phyloP scores from a whole-genome alignment of 768 basidiomycete species.

The Rhodosporidiobolus sp. region DNA sequence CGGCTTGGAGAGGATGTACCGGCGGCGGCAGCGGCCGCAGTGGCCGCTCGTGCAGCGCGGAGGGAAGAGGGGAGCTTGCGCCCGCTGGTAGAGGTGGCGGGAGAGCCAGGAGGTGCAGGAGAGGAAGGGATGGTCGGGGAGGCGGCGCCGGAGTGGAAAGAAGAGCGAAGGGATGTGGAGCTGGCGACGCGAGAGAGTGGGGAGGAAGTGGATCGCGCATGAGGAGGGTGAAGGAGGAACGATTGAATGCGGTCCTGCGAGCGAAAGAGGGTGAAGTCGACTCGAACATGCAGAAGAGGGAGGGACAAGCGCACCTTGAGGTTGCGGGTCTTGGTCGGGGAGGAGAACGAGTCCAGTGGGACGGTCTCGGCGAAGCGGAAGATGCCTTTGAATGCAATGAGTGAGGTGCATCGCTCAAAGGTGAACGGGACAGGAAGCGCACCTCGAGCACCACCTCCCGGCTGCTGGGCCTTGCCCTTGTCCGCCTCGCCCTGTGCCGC shows the following conservation, averaged over 20 bases:
- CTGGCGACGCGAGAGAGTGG: conserved; percentile 6
- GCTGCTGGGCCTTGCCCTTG: neutral
- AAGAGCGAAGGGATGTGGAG: neutral
- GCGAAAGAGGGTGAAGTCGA: neutral
- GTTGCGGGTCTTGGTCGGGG: conserved; percentile 23
- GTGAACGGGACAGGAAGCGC: neutral
- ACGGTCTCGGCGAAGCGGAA: conserved; percentile 42
- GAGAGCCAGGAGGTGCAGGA: neutral
- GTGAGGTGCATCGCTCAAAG: neutral
- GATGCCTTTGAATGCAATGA: conserved; percentile 15
- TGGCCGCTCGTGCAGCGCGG: neutral
- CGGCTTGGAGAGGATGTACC: neutral
- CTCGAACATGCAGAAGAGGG: too few species aligned
- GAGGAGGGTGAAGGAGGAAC: conserved; percentile 20
- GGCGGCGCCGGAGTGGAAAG: neutral
- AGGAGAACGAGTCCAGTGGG: conserved; percentile 32
- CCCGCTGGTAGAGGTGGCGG: neutral
- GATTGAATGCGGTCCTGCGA: conserved; percentile 30
- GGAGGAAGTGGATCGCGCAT: conserved; percentile 1
- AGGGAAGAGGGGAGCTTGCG: conserved; percentile 30
- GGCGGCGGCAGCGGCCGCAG: neutral
- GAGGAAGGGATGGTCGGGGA: neutral
- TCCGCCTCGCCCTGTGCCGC: neutral
- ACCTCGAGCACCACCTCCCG: neutral
- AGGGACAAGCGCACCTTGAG: conserved; percentile 2